Evolutionary conservation across 345 rosid species (phyloP).

Genomic region (Cardamine chenopodiifolia): DNA sequence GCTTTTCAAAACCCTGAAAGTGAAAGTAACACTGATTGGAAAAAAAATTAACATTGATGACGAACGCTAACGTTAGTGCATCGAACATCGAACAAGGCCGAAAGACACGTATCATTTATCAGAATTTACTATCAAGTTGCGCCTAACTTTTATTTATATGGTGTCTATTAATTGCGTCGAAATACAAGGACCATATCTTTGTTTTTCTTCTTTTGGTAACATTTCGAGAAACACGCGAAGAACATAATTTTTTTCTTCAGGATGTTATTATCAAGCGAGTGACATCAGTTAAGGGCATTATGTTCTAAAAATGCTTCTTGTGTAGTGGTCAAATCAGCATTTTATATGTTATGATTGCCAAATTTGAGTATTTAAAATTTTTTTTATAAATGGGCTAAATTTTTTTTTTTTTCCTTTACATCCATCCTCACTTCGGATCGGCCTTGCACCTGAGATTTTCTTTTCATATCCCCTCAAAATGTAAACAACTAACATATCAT

Average conservation of each 20-base stretch:
- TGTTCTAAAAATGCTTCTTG: too few species aligned
- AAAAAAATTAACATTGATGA: slow-evolving; percentile 25
- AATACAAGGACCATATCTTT: slow-evolving; percentile 33
- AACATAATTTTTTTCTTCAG: slow-evolving; percentile 10
- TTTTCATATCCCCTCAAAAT: slow-evolving; percentile 11
- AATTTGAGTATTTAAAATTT: too few species aligned
- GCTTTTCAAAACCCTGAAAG: slow-evolving; percentile 16
- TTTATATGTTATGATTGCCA: too few species aligned
- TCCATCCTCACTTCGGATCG: too few species aligned
- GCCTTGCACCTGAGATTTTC: slow-evolving; percentile 37
- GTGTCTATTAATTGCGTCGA: slow-evolving; percentile 23
- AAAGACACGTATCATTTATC: slow-evolving; percentile 23
- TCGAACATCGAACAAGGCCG: not conserved
- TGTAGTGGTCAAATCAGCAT: too few species aligned
- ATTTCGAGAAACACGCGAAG: slow-evolving; percentile 39
- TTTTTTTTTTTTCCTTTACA: too few species aligned
- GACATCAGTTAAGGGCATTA: too few species aligned
- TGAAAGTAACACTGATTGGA: slow-evolving; percentile 22
- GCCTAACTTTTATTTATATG: slow-evolving; percentile 8
- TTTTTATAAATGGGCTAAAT: too few species aligned
- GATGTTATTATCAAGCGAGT: slow-evolving; percentile 26
- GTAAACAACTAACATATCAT: not conserved
- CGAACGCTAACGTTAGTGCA: slow-evolving; percentile 26
- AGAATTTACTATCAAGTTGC: slow-evolving; percentile 28
- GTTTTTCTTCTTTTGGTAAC: slow-evolving; percentile 41